Evolutionary conservation across 176 grass and related monocot species (phyloP).

Genomic region (Tillandsia leiboldiana): DNA sequence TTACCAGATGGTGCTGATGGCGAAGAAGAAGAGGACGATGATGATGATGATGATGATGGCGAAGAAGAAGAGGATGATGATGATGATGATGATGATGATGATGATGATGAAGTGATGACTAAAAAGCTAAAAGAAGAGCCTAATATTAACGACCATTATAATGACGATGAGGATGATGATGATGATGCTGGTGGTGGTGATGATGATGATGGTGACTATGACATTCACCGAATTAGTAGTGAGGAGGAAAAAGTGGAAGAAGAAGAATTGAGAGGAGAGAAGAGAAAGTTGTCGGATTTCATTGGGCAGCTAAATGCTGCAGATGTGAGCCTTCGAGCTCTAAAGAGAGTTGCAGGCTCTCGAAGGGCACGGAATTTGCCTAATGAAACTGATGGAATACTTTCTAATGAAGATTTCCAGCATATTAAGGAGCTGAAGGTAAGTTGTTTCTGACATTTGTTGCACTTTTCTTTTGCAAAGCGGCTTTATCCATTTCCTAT

Average conservation of each 20-base stretch:
- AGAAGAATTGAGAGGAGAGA: conserved; percentile 29
- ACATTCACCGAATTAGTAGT: background rate
- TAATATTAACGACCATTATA: background rate
- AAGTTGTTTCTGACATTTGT: conserved; percentile 8
- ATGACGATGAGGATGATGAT: background rate
- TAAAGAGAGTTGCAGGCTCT: conserved; percentile 62
- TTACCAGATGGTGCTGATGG: conserved; percentile 30
- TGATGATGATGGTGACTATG: conserved; percentile 21
- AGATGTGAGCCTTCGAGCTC: conserved; percentile 70
- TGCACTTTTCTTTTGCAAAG: background rate
- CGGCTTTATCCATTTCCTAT: background rate
- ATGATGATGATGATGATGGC: conserved; percentile 21
- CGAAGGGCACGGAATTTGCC: conserved; percentile 24
- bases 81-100: background rate
- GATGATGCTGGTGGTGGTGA: conserved; percentile 26
- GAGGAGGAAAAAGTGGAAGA: conserved; percentile 36
- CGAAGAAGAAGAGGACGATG: conserved; percentile 23
- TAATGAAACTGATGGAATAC: conserved; percentile 59
- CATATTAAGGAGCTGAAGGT: conserved; percentile 91
- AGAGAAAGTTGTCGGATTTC: conserved; percentile 72
- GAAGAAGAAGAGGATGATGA: background rate
- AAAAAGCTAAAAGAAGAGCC: background rate
- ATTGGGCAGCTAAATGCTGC: conserved; percentile 47
- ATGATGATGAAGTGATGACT: conserved; percentile 2
- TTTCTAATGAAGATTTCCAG: conserved; percentile 82